Evolutionary conservation across 176 grass and related monocot species (phyloP).

Genomic region (Cenchrus fungigraminus): DNA sequence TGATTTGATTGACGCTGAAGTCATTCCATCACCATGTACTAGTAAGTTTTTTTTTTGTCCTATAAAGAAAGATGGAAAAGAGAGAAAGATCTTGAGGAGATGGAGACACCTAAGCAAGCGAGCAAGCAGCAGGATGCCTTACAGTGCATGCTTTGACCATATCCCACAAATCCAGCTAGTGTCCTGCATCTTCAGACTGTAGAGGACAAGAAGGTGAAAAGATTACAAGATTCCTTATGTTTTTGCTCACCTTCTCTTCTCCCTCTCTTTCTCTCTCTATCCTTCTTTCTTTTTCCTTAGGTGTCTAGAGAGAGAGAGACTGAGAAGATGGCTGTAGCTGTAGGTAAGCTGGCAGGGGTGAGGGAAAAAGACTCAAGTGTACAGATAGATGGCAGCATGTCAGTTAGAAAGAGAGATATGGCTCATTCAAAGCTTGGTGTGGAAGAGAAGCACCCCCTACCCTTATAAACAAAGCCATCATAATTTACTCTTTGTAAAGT

Average conservation of each 20-base stretch:
- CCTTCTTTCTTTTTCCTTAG: background rate
- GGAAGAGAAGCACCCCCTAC: conserved; percentile 83
- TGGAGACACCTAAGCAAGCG: conserved; percentile 45
- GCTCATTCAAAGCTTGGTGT: conserved; percentile 89
- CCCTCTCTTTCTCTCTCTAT: background rate
- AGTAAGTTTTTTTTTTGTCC: background rate
- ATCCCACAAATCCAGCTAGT: conserved; percentile 73
- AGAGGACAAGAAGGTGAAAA: conserved; percentile 88
- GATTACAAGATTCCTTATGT: conserved; percentile 85
- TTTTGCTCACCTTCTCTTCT: conserved; percentile 40
- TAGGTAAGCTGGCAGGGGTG: conserved; percentile 58
- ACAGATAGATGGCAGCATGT: conserved; percentile 67
- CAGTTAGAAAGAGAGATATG: conserved; percentile 68
- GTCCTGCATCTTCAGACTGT: conserved; percentile 61
- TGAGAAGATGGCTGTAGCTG: conserved; percentile 34
- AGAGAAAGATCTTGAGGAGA: conserved; percentile 38
- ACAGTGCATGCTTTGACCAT: conserved; percentile 73
- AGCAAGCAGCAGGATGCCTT: conserved; percentile 62
- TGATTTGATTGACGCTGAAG: conserved; percentile 47
- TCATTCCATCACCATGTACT: conserved; percentile 44
- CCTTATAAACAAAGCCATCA: conserved; percentile 47
- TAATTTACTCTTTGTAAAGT: conserved; percentile 50
- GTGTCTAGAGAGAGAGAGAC: conserved; percentile 26
- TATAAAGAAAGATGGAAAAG: background rate
- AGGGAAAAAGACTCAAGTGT: conserved; percentile 52